These are phyloP conservation scores for Fusarium fracticaudum DNA, from an alignment of 2,329 filamentous ascomycete species.

Conservation along the genomic window DNA sequence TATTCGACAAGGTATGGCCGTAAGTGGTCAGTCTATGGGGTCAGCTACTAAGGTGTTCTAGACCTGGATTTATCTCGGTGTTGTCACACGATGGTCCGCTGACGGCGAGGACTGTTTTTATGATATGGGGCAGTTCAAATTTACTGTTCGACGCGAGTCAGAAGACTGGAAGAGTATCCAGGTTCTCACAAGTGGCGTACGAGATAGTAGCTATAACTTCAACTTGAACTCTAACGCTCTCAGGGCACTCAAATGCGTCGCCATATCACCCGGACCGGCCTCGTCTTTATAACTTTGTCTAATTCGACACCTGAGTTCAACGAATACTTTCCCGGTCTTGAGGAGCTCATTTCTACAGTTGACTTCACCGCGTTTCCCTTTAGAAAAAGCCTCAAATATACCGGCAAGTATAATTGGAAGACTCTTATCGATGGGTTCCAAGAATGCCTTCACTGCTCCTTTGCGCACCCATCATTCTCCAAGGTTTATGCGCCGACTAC, in stretches of 20 bases:
- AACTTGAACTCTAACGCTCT: background rate
- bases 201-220: background rate
- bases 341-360: background rate
- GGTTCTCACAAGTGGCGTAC: background rate
- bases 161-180: background rate
- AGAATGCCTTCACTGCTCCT: background rate
- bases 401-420: background rate
- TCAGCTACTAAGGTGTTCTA: background rate
- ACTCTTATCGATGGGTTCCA: background rate
- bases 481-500: background rate
- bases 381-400: background rate
- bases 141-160: background rate
- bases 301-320: background rate
- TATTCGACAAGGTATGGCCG: background rate
- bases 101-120: background rate
- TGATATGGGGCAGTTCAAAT: background rate
- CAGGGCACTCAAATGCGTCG: background rate
- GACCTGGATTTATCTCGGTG: background rate
- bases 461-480: background rate
- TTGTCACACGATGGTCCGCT: background rate
- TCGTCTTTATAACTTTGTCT: background rate
- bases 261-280: background rate
- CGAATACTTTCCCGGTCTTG: background rate
- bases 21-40: background rate
- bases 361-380: background rate